Base-by-base conservation (phyloP, 306 rosid species). In the Pachyrhizus erosus region DNA sequence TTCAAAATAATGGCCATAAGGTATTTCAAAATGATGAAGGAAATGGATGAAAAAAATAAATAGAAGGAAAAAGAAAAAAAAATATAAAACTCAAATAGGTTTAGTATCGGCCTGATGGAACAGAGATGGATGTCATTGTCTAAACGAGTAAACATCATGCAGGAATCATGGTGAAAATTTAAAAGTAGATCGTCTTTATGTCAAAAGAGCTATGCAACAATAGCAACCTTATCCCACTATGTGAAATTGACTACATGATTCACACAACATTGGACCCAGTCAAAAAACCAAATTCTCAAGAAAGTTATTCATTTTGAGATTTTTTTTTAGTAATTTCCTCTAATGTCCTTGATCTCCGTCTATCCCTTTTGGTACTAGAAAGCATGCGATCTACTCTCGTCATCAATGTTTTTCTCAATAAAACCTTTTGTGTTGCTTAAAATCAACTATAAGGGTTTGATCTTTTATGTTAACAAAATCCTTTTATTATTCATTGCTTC, bases 1-100 rank as follows among this genome's bases (percentile, higher is more conserved):
- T n/a, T n/a, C n/a, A 54, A 82, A 75, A 21, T 69, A 69, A 58
- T 75, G 69, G 42, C 49, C 31, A 58, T 60, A 46, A 33, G 48
- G 26, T 66, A 54, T 65, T 78, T 57, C 64, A 74, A 57, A 70
- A 60, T 12, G 67, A 58, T 57, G 74, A 57, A 68, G 60, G 37
- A 33, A 33, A 33, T 39, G 70, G 29, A 75, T 80, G 62, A 80
- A 69, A 46, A n/a, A 80, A 45, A 67, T 57, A 54, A 10, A 18
- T 52, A 1, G 9, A 73, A 31, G 49, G 29, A 18, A 65, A 64
- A 24, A 40, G 18, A 11, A n/a, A 18, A 40, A 43, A 82, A 17
- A 18, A 18, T 65, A 1, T 62, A 65, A 10, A 73, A 24, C 31
- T 73, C 42, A 79, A 83, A 46, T 21, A 45, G 52, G 42, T 61